Evolutionary conservation across 805 yeast species (phyloP), one percentile per base, ranked within the genome.

Genomic region (Cyberlindnera japonica): DNA sequence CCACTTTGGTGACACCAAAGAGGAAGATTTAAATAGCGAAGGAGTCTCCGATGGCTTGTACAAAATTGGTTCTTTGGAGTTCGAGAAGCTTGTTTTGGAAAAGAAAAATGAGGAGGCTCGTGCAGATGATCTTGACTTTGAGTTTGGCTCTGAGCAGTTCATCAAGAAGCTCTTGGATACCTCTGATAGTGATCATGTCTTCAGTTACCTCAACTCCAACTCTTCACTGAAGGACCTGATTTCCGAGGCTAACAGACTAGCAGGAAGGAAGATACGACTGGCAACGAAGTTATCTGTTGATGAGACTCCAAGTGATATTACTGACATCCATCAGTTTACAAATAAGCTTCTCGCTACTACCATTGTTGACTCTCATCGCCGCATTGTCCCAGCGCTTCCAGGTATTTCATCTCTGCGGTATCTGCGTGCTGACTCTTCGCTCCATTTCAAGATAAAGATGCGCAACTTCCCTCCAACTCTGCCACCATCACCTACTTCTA

Each of bases 101-200:
- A 37, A 29, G 17, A 40, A 43, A 14, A n/a, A n/a, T n/a, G 77
- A 73, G 46, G 74, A 35, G 13, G 17, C 37, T 8, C 22, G 32
- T n/a, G 17, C 28, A 6, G 43, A 40, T 17, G 42, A 43, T 18
- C 21, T 34, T 21, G 49, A 75, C 42, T 63, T 73, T 2, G 81
- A 77, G 38, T 71, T 79, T 48, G 83, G 80, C 25, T 71, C 83
- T 5, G 82, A 75, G 44, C 77, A 79, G 18, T 77, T 80, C 55
- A 65, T 79, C 36, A 72, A 72, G 51, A 67, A 73, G 53, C 44
- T 68, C 10, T 42, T 69, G 22, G 51, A 49, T 8, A 55, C 62
- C 1, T 45, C 47, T 13, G 53, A 50, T 17, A 49, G 48, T 33
- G 57, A 55, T 6, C 28, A 43, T 20, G 53, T 57, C 2, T 51